Conservation (phyloP, 1,284 basidiomycete species). For the Irpex sp. region DNA sequence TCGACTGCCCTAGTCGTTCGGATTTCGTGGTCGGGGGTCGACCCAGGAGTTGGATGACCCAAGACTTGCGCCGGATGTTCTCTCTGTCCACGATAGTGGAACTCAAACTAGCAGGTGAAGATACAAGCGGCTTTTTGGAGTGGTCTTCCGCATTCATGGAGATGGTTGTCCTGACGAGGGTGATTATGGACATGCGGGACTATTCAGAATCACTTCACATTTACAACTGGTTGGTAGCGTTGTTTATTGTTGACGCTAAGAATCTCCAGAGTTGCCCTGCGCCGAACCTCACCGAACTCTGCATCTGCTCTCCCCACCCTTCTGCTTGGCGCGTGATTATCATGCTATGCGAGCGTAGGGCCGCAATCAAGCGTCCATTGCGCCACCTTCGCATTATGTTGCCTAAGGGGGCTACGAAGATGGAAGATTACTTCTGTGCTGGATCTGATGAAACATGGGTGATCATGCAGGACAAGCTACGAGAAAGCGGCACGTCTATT, state of each 20-base stretch:
- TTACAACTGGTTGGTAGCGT: constrained; percentile 5
- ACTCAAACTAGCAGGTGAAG: constrained; percentile 4
- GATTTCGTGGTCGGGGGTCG: too few species aligned
- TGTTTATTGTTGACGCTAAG: background rate
- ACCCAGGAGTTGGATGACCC: too few species aligned
- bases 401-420: background rate
- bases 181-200: background rate
- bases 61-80: background rate
- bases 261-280: constrained; percentile 1
- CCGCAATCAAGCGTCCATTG: background rate
- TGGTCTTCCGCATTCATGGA: constrained; percentile 1
- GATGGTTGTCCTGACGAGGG: background rate
- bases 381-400: background rate
- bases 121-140: background rate
- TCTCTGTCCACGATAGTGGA: background rate
- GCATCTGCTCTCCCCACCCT: constrained; percentile 2
- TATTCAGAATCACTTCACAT: too few species aligned
- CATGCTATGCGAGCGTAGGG: background rate
- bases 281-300: background rate
- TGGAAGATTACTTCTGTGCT: too few species aligned
- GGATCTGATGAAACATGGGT: too few species aligned
- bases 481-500: too few species aligned
- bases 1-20: too few species aligned
- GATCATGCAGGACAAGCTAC: too few species aligned
- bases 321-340: background rate